Conservation (phyloP, 768 basidiomycete species). For the Suillus brevipes region DNA sequence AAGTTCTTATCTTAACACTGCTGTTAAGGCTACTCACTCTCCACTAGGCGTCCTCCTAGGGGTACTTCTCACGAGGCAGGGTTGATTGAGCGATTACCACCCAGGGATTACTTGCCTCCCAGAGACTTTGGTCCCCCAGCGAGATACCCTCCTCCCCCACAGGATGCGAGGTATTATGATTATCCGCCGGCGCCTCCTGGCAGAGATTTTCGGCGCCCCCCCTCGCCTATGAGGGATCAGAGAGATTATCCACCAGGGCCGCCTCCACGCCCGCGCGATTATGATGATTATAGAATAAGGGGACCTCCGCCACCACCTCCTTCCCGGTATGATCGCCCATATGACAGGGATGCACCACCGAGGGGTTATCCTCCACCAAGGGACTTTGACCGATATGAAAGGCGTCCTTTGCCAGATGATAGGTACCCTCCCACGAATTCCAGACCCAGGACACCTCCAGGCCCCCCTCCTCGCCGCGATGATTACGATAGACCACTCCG, state of each 20-base stretch:
- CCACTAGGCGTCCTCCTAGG: conserved; percentile 36
- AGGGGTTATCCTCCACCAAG: conserved; percentile 52
- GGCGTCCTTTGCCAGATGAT: conserved; percentile 47
- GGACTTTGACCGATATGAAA: conserved; percentile 65
- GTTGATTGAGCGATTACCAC: conserved; percentile 54
- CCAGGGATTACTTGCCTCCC: conserved; percentile 50
- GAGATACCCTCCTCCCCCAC: conserved; percentile 38
- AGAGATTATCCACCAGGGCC: conserved; percentile 59
- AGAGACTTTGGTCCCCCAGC: conserved; percentile 44
- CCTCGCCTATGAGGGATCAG: conserved; percentile 64
- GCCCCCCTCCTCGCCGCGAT: conserved; percentile 57
- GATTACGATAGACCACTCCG: conserved; percentile 64
- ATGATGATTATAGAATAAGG: conserved; percentile 67
- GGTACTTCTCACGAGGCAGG: conserved; percentile 49
- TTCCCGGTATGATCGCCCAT: conserved; percentile 56
- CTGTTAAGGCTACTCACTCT: conserved; percentile 7
- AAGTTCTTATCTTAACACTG: conserved; percentile 29
- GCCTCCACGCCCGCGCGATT: conserved; percentile 54
- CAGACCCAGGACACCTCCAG: conserved; percentile 54
- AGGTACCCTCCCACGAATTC: conserved; percentile 40
- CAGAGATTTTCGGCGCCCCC: conserved; percentile 62
- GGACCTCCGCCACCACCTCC: conserved; percentile 47
- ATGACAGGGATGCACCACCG: conserved; percentile 48
- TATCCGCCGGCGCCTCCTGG: conserved; percentile 41
- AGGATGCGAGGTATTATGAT: conserved; percentile 62